Conservation (phyloP, 805 yeast genomes). For the Ogataea ramenticola region DNA sequence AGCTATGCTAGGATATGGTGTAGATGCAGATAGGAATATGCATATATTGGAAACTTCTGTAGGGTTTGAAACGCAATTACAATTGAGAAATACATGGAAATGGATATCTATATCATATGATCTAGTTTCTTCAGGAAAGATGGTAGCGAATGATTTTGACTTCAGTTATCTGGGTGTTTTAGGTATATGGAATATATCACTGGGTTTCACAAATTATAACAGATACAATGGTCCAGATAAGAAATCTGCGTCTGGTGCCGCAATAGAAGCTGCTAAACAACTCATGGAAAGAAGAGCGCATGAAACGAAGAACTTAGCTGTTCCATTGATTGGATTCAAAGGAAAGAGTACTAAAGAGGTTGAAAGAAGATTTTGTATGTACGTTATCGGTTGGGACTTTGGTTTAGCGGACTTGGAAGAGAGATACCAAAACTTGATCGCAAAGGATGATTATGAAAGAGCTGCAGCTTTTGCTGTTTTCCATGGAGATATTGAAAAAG, state of each 20-base stretch:
- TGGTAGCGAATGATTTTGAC: slow-evolving; percentile 66
- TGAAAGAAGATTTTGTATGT: slow-evolving; percentile 71
- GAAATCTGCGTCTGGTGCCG: slow-evolving; percentile 33
- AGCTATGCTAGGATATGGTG: slow-evolving; percentile 67
- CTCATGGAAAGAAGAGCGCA: slow-evolving; percentile 35
- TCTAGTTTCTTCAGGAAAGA: slow-evolving; percentile 55
- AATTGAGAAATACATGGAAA: slow-evolving; percentile 77
- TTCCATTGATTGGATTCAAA: slow-evolving; percentile 31
- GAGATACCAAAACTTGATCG: slow-evolving; percentile 49
- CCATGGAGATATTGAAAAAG: slow-evolving; percentile 78
- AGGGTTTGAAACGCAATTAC: slow-evolving; percentile 45
- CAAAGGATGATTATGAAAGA: slow-evolving; percentile 60
- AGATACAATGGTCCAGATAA: slow-evolving; percentile 30
- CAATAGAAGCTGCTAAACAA: slow-evolving; percentile 40
- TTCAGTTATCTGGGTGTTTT: slow-evolving; percentile 82
- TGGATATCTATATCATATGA: slow-evolving; percentile 76
- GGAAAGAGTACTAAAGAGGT: slow-evolving; percentile 44
- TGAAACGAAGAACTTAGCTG: slow-evolving; percentile 42
- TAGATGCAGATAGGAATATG: slow-evolving; percentile 59
- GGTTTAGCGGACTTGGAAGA: slow-evolving; percentile 69
- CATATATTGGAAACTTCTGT: slow-evolving; percentile 47
- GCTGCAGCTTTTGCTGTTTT: slow-evolving; percentile 99
- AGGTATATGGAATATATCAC: slow-evolving; percentile 82
- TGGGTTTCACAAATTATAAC: slow-evolving; percentile 41
- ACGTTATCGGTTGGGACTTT: slow-evolving; percentile 88